phyloP scores from a whole-genome alignment of 495 filamentous ascomycete species.

The Xylaria grammica region DNA sequence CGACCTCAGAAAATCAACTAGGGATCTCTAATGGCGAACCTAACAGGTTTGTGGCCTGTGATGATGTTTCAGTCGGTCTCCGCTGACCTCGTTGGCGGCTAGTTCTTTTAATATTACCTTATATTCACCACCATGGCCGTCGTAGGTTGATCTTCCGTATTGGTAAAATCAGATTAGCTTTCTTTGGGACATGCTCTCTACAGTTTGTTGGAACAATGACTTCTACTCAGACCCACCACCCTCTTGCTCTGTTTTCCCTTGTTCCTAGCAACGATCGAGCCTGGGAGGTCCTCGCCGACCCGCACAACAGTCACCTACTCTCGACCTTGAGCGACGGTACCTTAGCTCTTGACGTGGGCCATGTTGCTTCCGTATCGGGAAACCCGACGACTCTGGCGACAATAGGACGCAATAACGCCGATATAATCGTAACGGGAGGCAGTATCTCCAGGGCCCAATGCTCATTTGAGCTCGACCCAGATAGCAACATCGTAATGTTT shows the following conservation, averaged over 20 bases:
- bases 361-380: constrained; percentile 5
- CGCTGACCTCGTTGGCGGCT: no score
- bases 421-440: constrained; percentile 18
- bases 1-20: no score
- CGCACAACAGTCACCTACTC: constrained; percentile 9
- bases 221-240: background rate
- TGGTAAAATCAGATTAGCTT: no score
- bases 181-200: no score
- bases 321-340: background rate
- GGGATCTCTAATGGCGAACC: no score
- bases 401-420: constrained; percentile 19
- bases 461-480: constrained; percentile 18
- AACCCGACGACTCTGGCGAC: constrained; percentile 13
- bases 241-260: constrained; percentile 19
- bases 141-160: no score
- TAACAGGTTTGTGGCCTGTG: no score
- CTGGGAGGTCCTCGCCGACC: background rate
- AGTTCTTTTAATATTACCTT: background rate
- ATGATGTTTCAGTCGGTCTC: no score
- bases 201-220: no score
- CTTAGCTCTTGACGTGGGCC: constrained; percentile 19
- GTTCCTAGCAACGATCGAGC: background rate
- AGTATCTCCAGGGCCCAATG: constrained; percentile 17
- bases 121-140: background rate
- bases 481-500: constrained; percentile 11